These are phyloP conservation scores for Tarenaya hassleriana DNA, from an alignment of 345 rosid genomes.

Conservation along the genomic window DNA sequence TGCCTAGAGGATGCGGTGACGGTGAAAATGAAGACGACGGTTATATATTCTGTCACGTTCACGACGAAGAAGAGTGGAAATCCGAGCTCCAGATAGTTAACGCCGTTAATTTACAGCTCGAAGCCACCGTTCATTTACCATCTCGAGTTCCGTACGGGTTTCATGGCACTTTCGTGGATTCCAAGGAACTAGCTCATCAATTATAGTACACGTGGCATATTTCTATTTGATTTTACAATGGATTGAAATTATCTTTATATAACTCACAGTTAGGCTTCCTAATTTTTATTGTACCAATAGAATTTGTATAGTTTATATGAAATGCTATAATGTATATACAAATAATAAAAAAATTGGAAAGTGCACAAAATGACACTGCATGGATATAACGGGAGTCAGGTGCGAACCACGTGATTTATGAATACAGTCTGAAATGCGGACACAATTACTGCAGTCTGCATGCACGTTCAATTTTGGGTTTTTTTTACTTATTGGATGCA, in stretches of 20 bases:
- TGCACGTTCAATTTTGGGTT: conserved; percentile 3
- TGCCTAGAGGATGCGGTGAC: conserved; percentile 34
- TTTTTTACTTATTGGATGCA: neutral
- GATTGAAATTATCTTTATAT: conserved; percentile 1
- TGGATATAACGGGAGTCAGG: too few relatives aligned
- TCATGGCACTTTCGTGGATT: conserved; percentile 79
- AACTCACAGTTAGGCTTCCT: conserved; percentile 1
- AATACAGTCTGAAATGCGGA: too few relatives aligned
- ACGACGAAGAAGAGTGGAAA: conserved; percentile 62
- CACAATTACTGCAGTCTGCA: too few relatives aligned
- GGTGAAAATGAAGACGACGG: conserved; percentile 72
- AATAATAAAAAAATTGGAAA: too few relatives aligned
- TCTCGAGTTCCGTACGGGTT: conserved; percentile 94
- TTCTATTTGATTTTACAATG: neutral
- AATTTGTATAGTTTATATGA: too few relatives aligned
- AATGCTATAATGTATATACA: too few relatives aligned
- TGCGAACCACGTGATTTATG: too few relatives aligned
- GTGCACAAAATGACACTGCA: too few relatives aligned
- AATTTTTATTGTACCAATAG: neutral
- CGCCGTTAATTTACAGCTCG: conserved; percentile 50
- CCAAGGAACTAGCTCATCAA: conserved; percentile 54
- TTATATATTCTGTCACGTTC: conserved; percentile 60
- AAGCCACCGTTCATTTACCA: conserved; percentile 72
- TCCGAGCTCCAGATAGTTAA: conserved; percentile 81
- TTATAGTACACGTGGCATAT: conserved; percentile 22